Evolutionary conservation across 2,329 filamentous ascomycete genomes (phyloP), one percentile per base, ranked within the genome.

Genomic region (Aspergillus persii): DNA sequence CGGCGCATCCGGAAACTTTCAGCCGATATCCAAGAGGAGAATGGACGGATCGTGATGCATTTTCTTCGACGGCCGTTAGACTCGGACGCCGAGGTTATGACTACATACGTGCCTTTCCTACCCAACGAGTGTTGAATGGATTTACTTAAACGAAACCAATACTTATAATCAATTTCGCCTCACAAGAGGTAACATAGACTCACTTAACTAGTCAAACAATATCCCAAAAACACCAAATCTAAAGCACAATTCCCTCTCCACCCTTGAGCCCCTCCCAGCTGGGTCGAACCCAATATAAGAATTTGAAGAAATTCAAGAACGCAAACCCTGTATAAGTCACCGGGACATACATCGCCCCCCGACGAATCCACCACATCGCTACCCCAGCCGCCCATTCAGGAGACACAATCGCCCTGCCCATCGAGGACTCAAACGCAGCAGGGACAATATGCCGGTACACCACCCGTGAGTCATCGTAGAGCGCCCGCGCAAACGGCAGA

Each of bases 301-400:
- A 62, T 29, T 64, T 64, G n/a, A 62, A 47, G 18, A 63, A 66
- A 15, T 66, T 59, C 53, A 61, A 39, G 18, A 33, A 65, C 3
- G 63, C 56, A 27, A 63, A 26, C 6, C 61, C 63, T 2, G 64
- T 61, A 11, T 61, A 59, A 3, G 61, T 63, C n/a, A 63, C 61
- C 8, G 64, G 63, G 29, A 66, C 57, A 60, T 63, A 66, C 4
- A 51, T 46, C 1, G 63, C 64, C 9, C 64, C 64, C 7, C 64
- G 57, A 11, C 58, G 63, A 39, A 66, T 62, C 64, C 64, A 66
- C 58, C 61, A 66, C 58, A 66, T 61, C 15, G 56, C 36, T 2
- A 57, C 50, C n/a, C 49, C 27, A 8, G 58, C 63, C 3, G 56
- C 56, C 64, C 59, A 65, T 1, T 59, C 54, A n/a, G 59, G 48